Percentiles rank a stretch among this genome's conserved stretches.
These are phyloP conservation scores for Cladosporium austrohemisphaericum DNA, from an alignment of 2,329 filamentous ascomycete species.

Conservation along the genomic window DNA sequence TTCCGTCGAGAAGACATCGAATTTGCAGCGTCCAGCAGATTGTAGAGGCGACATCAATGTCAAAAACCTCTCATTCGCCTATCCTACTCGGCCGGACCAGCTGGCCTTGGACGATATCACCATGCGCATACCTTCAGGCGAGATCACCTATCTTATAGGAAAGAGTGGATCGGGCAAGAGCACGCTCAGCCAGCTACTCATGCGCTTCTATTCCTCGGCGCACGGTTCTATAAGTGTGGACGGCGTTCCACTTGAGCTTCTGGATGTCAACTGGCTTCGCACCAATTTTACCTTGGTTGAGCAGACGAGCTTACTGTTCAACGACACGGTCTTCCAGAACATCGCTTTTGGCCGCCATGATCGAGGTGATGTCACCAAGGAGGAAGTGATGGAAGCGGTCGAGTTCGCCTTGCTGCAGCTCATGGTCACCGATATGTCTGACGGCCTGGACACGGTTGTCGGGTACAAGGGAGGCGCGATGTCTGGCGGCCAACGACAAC, in stretches of 20 bases:
- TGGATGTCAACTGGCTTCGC: slow-evolving; percentile 70
- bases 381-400: slow-evolving; percentile 60
- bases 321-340: slow-evolving; percentile 74
- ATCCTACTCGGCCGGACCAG: slow-evolving; percentile 65
- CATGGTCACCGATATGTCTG: slow-evolving; percentile 62
- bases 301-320: slow-evolving; percentile 76
- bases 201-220: slow-evolving; percentile 69
- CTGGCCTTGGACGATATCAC: slow-evolving; percentile 58
- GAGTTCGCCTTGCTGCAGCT: slow-evolving; percentile 65
- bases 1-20: slow-evolving; percentile 16
- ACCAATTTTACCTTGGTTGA: slow-evolving; percentile 76
- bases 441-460: slow-evolving; percentile 68
- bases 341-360: slow-evolving; percentile 65
- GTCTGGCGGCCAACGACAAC: slow-evolving; percentile 81
- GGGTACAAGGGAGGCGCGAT: slow-evolving; percentile 66
- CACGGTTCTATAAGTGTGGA: slow-evolving; percentile 68
- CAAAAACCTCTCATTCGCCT: slow-evolving; percentile 58
- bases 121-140: slow-evolving; percentile 67
- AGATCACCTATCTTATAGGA: slow-evolving; percentile 78
- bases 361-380: slow-evolving; percentile 46
- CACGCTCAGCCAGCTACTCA: slow-evolving; percentile 74
- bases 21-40: slow-evolving; percentile 25
- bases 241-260: slow-evolving; percentile 54
- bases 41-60: slow-evolving; percentile 69
- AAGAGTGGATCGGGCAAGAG: slow-evolving; percentile 90